phyloP scores from a whole-genome alignment of 805 yeast species.

The Sporopachydermia lactativora region DNA sequence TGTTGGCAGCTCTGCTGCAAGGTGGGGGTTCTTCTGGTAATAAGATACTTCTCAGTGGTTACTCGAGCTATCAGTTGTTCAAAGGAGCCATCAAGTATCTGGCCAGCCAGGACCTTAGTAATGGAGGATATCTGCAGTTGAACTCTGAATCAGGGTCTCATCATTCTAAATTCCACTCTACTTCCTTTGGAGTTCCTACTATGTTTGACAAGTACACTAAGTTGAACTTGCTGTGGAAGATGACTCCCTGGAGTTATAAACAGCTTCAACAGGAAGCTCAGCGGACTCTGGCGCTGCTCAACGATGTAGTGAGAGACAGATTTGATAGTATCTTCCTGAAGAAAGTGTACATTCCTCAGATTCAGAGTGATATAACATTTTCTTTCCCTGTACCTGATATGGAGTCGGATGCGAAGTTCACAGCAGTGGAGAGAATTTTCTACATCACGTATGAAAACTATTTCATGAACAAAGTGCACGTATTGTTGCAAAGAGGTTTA shows the following conservation, averaged over 20 bases:
- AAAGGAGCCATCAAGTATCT: constrained; percentile 74
- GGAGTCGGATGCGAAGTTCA: constrained; percentile 31
- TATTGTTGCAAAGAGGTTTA: constrained; percentile 41
- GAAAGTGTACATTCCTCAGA: constrained; percentile 28
- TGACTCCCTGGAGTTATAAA: constrained; percentile 55
- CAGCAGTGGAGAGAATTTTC: constrained; percentile 58
- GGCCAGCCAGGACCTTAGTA: constrained; percentile 62
- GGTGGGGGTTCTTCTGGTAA: constrained; percentile 75
- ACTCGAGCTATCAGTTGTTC: constrained; percentile 85
- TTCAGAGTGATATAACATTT: constrained; percentile 55
- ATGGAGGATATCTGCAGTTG: constrained; percentile 53
- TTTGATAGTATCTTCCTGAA: constrained; percentile 66
- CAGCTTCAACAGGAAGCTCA: constrained; percentile 50
- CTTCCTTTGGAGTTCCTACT: constrained; percentile 62
- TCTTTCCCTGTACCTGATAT: constrained; percentile 29
- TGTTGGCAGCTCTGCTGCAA: constrained; percentile 67
- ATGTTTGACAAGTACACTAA: constrained; percentile 64
- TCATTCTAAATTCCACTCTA: constrained; percentile 31
- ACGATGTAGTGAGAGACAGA: constrained; percentile 73
- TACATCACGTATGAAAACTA: constrained; percentile 57
- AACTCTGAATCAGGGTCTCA: constrained; percentile 37
- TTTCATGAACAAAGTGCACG: constrained; percentile 44
- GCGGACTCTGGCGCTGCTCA: constrained; percentile 52
- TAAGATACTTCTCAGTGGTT: constrained; percentile 70
- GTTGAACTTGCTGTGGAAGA: constrained; percentile 68